Conservation (phyloP, 441 rosid species). For the Populus hybrid region DNA sequence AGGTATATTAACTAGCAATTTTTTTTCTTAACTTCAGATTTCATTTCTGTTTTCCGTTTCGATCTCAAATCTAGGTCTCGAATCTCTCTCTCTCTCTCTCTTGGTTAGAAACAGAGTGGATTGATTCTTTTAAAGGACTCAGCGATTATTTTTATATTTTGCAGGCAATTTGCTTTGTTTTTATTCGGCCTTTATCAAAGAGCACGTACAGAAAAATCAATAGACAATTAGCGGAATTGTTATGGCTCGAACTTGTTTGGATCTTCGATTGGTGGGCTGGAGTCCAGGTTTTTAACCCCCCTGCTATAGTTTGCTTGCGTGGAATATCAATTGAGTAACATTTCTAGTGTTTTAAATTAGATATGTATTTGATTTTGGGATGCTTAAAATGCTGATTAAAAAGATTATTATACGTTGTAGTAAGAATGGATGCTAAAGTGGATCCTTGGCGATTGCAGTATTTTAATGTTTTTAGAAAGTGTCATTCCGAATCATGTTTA, state of each 20-base stretch:
- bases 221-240: conserved; percentile 48
- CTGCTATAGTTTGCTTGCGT: neutral
- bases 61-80: neutral
- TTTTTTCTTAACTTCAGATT: neutral
- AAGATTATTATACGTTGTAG: neutral
- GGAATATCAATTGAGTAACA: too few species aligned
- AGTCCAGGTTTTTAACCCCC: conserved; percentile 36
- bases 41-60: conserved; percentile 10
- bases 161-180: conserved; percentile 51
- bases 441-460: neutral
- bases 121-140: neutral
- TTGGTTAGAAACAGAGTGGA: neutral
- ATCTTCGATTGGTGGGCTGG: conserved; percentile 85
- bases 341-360: too few species aligned
- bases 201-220: conserved; percentile 53
- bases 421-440: neutral
- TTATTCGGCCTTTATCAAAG: conserved; percentile 62
- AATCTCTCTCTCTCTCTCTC: neutral
- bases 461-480: neutral
- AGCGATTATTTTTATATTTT: neutral
- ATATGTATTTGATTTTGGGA: neutral
- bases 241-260: conserved; percentile 81
- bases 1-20: conserved; percentile 36
- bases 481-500: neutral
- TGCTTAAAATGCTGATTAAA: neutral